Evolutionary conservation across 2,329 filamentous ascomycete species (phyloP).

Genomic region (Bipolaris cookei): DNA sequence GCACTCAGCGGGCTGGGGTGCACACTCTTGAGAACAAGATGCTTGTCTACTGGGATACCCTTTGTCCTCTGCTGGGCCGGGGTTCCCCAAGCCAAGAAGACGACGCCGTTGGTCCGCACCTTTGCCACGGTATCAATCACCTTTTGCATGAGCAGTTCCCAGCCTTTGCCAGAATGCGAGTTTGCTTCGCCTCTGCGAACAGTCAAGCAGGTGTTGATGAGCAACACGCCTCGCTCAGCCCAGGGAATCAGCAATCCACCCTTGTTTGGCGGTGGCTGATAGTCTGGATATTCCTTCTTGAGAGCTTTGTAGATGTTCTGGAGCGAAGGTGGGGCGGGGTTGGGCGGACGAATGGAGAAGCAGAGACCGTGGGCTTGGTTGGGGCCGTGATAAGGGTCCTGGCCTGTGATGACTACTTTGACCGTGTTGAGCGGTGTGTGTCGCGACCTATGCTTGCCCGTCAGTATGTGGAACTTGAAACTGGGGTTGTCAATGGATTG

Average conservation of each 20-base stretch:
- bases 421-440: conserved; percentile 88
- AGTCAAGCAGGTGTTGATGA: conserved; percentile 94
- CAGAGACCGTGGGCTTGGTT: conserved; percentile 96
- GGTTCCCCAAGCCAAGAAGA: conserved; percentile 92
- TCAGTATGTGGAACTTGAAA: conserved; percentile 4
- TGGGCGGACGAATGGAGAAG: conserved; percentile 92
- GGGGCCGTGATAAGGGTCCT: conserved; percentile 95
- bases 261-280: conserved; percentile 75
- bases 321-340: conserved; percentile 84
- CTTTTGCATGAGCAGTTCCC: conserved; percentile 91
- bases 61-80: conserved; percentile 81
- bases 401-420: conserved; percentile 91
- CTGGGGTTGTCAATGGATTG: neutral
- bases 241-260: conserved; percentile 87
- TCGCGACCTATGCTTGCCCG: conserved; percentile 72
- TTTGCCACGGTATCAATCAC: conserved; percentile 86
- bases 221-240: conserved; percentile 89
- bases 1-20: conserved; percentile 96
- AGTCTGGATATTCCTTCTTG: conserved; percentile 84
- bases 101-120: conserved; percentile 79
- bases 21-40: conserved; percentile 83
- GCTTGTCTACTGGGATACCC: conserved; percentile 73
- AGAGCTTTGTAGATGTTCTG: conserved; percentile 92
- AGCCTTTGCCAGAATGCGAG: conserved; percentile 83
- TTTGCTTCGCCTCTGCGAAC: conserved; percentile 89